phyloP scores from a whole-genome alignment of 352 stramenopile genomes.

The Thraustotheca clavata region DNA sequence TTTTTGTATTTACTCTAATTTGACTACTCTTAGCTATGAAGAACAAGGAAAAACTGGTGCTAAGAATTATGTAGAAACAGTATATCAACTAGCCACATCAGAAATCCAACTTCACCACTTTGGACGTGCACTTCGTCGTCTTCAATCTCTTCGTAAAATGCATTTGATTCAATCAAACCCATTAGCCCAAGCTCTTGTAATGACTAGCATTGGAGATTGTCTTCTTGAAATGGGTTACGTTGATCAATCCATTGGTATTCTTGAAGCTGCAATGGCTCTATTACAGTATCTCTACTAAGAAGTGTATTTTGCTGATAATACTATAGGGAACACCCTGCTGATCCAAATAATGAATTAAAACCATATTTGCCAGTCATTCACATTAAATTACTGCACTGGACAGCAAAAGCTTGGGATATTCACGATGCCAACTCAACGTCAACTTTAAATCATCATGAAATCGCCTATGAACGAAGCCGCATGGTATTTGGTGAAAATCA shows the following conservation, averaged over 20 bases:
- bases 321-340: neutral
- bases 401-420: neutral
- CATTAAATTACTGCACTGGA: conserved; percentile 12
- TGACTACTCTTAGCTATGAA: neutral
- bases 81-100: conserved; percentile 4
- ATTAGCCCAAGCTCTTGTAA: neutral
- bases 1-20: neutral
- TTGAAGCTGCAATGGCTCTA: conserved; percentile 2
- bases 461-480: conserved; percentile 1
- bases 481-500: conserved; percentile 10
- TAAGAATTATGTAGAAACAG: neutral
- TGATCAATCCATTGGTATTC: conserved; percentile 1
- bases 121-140: neutral
- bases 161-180: neutral
- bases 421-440: neutral
- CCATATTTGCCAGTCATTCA: conserved; percentile 8
- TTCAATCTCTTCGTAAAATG: conserved; percentile 1
- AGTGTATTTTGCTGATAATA: neutral
- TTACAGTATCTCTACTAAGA: neutral
- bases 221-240: conserved; percentile 15
- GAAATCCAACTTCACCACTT: neutral
- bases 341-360: neutral
- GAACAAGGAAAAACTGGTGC: neutral
- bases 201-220: conserved; percentile 7
- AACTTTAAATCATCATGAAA: neutral